phyloP scores from a whole-genome alignment of 2,329 filamentous ascomycete species.

The Colletotrichum sidae region DNA sequence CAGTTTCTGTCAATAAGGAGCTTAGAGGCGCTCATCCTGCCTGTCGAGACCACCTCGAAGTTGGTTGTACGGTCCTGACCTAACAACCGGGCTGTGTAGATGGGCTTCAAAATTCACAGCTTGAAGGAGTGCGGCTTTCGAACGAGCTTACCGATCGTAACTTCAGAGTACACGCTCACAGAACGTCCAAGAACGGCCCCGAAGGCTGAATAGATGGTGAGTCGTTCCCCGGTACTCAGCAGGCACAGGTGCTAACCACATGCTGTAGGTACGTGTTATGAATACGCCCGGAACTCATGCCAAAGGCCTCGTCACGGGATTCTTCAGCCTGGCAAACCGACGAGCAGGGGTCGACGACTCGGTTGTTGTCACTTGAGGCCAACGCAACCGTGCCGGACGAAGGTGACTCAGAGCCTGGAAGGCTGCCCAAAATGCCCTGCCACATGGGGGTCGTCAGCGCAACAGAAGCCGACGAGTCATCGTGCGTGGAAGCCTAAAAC shows the following conservation, averaged over 20 bases:
- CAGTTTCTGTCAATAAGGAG: too few relatives aligned
- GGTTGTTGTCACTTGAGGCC: conserved; percentile 15
- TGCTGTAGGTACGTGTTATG: not conserved
- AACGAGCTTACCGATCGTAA: too few relatives aligned
- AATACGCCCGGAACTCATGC: not conserved
- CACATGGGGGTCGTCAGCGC: not conserved
- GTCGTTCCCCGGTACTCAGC: not conserved
- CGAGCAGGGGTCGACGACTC: not conserved
- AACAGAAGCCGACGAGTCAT: conserved; percentile 9
- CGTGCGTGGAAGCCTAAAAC: conserved; percentile 24
- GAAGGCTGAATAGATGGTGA: not conserved
- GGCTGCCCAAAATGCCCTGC: not conserved
- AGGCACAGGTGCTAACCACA: conserved; percentile 1
- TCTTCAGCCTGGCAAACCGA: not conserved
- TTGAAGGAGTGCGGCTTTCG: conserved; percentile 5
- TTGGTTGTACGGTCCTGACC: conserved; percentile 9
- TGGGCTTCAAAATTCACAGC: conserved; percentile 7
- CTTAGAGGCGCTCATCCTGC: not conserved
- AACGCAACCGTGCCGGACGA: not conserved
- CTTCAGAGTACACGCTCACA: too few relatives aligned
- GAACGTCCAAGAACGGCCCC: too few relatives aligned
- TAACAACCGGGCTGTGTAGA: conserved; percentile 25
- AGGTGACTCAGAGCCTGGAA: conserved; percentile 23
- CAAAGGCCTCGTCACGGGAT: conserved; percentile 5
- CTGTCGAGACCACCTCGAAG: not conserved